A percentile compares a stretch with the other conserved stretches of the same genome.
Evolutionary conservation across 78 protist genomes (phyloP).

Genomic region (Salpingoeca rosetta): DNA sequence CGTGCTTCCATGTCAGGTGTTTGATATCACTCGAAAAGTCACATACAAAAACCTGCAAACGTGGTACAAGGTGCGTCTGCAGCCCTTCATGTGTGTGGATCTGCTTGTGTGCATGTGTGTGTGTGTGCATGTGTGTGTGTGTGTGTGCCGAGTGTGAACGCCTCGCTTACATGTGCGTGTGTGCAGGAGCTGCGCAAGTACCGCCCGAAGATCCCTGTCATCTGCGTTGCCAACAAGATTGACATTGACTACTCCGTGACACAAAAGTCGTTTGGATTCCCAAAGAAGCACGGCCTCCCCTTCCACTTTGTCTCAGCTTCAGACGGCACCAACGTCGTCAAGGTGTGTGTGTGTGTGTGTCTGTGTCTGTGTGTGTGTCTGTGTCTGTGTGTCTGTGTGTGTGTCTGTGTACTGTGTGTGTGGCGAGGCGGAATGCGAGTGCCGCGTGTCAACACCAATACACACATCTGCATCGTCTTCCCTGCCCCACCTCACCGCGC

Average conservation of each 20-base stretch:
- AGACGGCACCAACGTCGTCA: slow-evolving; percentile 60
- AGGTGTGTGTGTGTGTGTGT: neutral
- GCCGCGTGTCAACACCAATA: neutral
- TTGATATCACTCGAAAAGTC: slow-evolving; percentile 44
- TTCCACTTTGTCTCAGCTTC: slow-evolving; percentile 54
- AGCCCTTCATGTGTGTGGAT: too few species aligned
- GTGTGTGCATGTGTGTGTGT: too few species aligned
- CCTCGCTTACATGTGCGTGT: too few species aligned
- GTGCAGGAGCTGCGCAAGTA: slow-evolving; percentile 35
- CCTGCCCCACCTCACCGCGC: neutral
- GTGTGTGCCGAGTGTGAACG: too few species aligned
- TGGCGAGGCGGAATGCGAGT: neutral
- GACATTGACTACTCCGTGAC: slow-evolving; percentile 39
- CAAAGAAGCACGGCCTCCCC: slow-evolving; percentile 39
- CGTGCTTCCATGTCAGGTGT: slow-evolving; percentile 3
- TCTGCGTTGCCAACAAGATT: slow-evolving; percentile 59
- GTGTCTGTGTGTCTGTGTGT: neutral
- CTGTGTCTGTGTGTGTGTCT: too few species aligned
- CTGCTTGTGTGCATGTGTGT: too few species aligned
- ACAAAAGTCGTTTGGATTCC: slow-evolving; percentile 31
- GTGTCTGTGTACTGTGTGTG: too few species aligned
- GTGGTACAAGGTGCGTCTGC: slow-evolving; percentile 40
- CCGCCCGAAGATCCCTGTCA: slow-evolving; percentile 41
- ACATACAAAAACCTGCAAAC: slow-evolving; percentile 49
- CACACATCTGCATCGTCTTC: neutral